Percentiles rank a stretch among this genome's conserved stretches.
phyloP scores from a whole-genome alignment of 2,329 filamentous ascomycete species.

The Beauveria medogensis region DNA sequence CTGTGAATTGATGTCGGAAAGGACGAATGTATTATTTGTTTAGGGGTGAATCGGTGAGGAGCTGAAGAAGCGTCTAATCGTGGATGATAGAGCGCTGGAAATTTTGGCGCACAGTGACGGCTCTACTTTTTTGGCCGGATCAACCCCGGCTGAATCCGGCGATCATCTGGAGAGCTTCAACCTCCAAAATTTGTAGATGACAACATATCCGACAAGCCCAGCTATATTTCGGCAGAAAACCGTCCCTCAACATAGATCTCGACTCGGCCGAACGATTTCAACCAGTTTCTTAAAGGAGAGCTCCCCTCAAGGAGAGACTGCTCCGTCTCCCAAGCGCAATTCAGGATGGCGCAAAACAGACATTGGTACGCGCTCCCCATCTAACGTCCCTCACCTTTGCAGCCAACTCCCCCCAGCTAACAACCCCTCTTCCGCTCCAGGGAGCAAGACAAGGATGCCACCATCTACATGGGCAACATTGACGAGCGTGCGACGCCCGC shows the following conservation, averaged over 20 bases:
- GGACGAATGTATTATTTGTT: neutral
- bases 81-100: neutral
- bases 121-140: constrained; percentile 4
- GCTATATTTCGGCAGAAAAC: neutral
- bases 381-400: neutral
- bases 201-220: neutral
- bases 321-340: neutral
- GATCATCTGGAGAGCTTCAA: neutral
- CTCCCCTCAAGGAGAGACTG: neutral
- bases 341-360: constrained; percentile 57
- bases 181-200: constrained; percentile 4
- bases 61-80: neutral
- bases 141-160: constrained; percentile 5
- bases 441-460: constrained; percentile 98
- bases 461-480: constrained; percentile 96
- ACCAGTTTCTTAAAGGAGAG: constrained; percentile 7
- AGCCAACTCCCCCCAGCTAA: neutral
- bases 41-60: neutral
- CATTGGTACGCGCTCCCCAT: constrained; percentile 56
- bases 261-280: too few relatives aligned
- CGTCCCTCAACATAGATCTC: neutral
- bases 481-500: constrained; percentile 90
- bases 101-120: constrained; percentile 6
- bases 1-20: neutral
- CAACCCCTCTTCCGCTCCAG: constrained; percentile 32